Evolutionary conservation across 2,329 filamentous ascomycete genomes (phyloP), one percentile per base, ranked within the genome.

Genomic region (Ophiostoma populinum): DNA sequence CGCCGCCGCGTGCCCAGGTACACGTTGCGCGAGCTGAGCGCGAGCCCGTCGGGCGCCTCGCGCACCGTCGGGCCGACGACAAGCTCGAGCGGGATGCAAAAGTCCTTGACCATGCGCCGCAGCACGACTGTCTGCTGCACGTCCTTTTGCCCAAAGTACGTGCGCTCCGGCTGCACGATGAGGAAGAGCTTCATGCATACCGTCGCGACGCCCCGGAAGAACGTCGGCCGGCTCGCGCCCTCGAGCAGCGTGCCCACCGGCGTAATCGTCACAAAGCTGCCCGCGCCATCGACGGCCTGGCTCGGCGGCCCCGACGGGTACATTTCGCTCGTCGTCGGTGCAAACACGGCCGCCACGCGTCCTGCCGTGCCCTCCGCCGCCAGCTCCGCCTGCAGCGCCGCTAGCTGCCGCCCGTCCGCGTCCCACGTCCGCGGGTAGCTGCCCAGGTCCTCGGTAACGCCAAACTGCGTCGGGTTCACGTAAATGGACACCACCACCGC

Each of bases 141-240:
- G 54, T 98, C 90, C 59, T 98, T 98, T 55, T 95, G 90, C 4
- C 90, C 90, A 60, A 98, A 94, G 58, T 93, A 90, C 5, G 83
- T 81, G 29, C 68, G 68, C 38, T 86, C 77, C 4, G 82, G 78
- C 43, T 72, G 65, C 30, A 82, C 75, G 36, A 85, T 80, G 49
- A 86, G 86, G 58, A 92, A 87, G 11, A 92, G 59, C 57, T 92
- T 98, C 70, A 87, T 90, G 59, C 86, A 94, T 2, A 98, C 79
- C 2, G 90, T 98, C 15, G 90, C 86, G 22, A 98, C 90, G 25
- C 90, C 90, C 32, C 90, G 70, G 58, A 98, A 98, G 56, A 98
- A 98, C 28, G 92, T 92, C 3, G 90, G 90, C 12, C 90, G 65
- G 30, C 76, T 83, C 5, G 70, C 68, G 12, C 90, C 90, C 58